Conservation (phyloP, 2,329 filamentous ascomycete species). For the Talaromyces sp. region DNA sequence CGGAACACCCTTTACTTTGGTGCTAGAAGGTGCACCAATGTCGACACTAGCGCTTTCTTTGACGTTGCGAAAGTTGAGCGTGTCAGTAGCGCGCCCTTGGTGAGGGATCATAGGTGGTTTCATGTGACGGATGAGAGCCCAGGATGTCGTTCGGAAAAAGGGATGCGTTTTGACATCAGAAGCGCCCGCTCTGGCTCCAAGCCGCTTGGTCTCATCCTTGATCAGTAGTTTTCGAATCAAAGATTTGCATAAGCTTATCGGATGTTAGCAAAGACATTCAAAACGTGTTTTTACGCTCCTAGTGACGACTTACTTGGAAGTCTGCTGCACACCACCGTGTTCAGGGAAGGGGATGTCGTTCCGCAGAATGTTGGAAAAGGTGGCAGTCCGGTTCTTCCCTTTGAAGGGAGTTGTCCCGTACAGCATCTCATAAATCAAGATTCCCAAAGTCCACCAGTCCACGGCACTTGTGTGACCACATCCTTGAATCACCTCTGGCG, state of each 20-base stretch:
- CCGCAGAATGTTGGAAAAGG: constrained; percentile 92
- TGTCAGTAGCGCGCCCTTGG: constrained; percentile 83
- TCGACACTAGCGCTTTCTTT: constrained; percentile 97
- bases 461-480: constrained; percentile 97
- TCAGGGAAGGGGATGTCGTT: constrained; percentile 97
- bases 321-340: constrained; percentile 72
- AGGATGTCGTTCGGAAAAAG: constrained; percentile 94
- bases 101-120: constrained; percentile 96
- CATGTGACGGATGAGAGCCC: constrained; percentile 95
- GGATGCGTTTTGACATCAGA: constrained; percentile 95
- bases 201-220: constrained; percentile 90
- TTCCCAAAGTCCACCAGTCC: constrained; percentile 98
- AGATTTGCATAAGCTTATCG: constrained; percentile 79
- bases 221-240: constrained; percentile 94
- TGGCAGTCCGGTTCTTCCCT: constrained; percentile 96
- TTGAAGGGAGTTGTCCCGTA: constrained; percentile 99
- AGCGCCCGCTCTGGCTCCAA: constrained; percentile 89
- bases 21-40: constrained; percentile 38
- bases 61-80: constrained; percentile 94
- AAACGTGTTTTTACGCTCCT: neutral
- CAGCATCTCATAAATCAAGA: constrained; percentile 97
- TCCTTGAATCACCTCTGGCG: constrained; percentile 96
- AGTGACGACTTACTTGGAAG: constrained; percentile 70
- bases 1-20: constrained; percentile 66
- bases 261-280: neutral